phyloP scores from a whole-genome alignment of 176 grass and related monocot species.

The Tillandsia fasciculata region DNA sequence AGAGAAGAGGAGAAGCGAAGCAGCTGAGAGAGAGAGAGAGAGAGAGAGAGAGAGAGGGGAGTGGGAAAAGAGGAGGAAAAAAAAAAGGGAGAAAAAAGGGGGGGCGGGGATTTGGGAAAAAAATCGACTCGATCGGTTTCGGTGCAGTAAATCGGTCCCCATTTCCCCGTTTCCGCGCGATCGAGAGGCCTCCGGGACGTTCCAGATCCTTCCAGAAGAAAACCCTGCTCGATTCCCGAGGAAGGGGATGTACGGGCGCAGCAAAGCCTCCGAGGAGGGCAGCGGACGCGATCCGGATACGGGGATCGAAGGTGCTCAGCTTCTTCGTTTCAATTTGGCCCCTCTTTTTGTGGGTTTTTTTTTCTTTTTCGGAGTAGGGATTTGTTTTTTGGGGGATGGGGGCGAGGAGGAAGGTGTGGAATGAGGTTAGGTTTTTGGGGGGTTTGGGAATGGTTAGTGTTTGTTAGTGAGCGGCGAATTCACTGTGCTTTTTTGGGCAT shows the following conservation, averaged over 20 bases:
- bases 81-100: background rate
- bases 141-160: background rate
- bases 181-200: background rate
- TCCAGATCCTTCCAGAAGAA: background rate
- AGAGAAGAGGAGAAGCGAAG: background rate
- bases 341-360: background rate
- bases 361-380: background rate
- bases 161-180: background rate
- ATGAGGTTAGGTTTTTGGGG: background rate
- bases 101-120: background rate
- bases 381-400: too few species aligned
- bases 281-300: background rate
- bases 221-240: background rate
- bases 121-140: background rate
- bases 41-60: background rate
- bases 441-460: background rate
- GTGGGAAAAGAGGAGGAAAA: background rate
- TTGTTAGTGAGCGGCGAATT: background rate
- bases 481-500: slow-evolving; percentile 5
- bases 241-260: slow-evolving; percentile 8
- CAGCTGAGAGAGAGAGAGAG: background rate
- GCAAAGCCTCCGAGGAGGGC: background rate
- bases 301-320: slow-evolving; percentile 11
- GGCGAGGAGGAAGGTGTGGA: background rate
- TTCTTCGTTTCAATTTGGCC: background rate